Conservation (phyloP, 306 rosid genomes). For the Myrica gale region DNA sequence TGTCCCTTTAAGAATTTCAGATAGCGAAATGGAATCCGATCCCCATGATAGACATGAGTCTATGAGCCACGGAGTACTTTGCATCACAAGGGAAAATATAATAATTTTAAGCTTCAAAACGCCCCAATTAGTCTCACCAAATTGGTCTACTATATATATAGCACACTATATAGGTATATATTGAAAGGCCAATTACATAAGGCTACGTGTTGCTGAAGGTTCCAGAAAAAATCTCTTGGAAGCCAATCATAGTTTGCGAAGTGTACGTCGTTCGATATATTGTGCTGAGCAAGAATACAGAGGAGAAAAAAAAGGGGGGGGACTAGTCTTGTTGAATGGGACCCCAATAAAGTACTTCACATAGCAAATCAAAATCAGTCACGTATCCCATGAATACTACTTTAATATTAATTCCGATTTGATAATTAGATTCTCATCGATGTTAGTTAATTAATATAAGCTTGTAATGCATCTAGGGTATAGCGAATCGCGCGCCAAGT, state of each 20-base stretch:
- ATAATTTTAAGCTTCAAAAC: neutral
- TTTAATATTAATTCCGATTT: no score
- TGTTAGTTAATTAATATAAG: no score
- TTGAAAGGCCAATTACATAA: neutral
- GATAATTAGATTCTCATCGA: no score
- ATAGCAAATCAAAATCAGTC: no score
- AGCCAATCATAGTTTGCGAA: neutral
- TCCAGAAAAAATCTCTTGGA: neutral
- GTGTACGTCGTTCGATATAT: neutral
- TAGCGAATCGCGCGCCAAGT: neutral
- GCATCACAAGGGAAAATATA: neutral
- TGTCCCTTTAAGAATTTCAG: constrained; percentile 11
- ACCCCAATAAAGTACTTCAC: neutral
- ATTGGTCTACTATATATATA: neutral
- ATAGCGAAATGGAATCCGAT: neutral
- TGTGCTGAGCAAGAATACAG: neutral
- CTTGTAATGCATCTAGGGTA: no score
- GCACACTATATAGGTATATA: neutral
- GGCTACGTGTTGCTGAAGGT: neutral
- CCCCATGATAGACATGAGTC: neutral
- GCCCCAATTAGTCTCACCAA: neutral
- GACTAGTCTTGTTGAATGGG: neutral
- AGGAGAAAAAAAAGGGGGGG: no score
- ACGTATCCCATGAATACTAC: no score
- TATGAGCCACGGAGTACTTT: neutral